Conservation (phyloP, 2,329 filamentous ascomycete species). For the Phialophora macrospora region DNA sequence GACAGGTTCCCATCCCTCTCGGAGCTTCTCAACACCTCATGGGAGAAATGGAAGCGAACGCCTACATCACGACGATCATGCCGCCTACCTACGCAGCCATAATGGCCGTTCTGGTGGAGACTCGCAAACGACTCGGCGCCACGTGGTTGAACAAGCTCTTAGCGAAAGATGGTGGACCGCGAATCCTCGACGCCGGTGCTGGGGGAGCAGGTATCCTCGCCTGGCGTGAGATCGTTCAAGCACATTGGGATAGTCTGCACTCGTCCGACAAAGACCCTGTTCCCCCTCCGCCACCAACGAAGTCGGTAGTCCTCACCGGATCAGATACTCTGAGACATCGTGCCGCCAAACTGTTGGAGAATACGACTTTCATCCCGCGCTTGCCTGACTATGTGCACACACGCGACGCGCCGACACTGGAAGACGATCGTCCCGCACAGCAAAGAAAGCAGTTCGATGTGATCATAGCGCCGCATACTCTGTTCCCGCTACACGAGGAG, state of each 20-base stretch:
- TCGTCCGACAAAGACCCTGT: conserved; percentile 47
- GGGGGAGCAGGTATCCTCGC: conserved; percentile 66
- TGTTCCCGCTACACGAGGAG: conserved; percentile 76
- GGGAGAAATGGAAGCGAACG: conserved; percentile 65
- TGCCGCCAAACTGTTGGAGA: conserved; percentile 75
- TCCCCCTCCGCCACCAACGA: conserved; percentile 63
- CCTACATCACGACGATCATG: conserved; percentile 63
- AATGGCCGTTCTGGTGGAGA: conserved; percentile 62
- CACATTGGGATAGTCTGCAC: conserved; percentile 77
- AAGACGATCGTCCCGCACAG: conserved; percentile 58
- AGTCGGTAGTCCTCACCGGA: conserved; percentile 79
- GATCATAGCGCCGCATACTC: conserved; percentile 83
- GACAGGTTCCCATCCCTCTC: conserved; percentile 63
- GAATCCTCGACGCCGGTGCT: conserved; percentile 65
- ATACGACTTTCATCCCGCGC: conserved; percentile 89
- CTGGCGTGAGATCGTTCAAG: conserved; percentile 72
- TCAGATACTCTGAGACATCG: conserved; percentile 76
- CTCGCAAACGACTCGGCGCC: conserved; percentile 63
- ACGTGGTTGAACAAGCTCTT: conserved; percentile 64
- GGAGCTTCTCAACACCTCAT: conserved; percentile 62
- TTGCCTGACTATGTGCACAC: conserved; percentile 83
- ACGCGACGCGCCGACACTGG: conserved; percentile 61
- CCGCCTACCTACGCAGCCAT: conserved; percentile 65
- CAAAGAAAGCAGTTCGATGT: conserved; percentile 82
- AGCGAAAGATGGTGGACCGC: conserved; percentile 60